Conservation (phyloP, 1,139 yeast species). For the Taphrina communis region DNA sequence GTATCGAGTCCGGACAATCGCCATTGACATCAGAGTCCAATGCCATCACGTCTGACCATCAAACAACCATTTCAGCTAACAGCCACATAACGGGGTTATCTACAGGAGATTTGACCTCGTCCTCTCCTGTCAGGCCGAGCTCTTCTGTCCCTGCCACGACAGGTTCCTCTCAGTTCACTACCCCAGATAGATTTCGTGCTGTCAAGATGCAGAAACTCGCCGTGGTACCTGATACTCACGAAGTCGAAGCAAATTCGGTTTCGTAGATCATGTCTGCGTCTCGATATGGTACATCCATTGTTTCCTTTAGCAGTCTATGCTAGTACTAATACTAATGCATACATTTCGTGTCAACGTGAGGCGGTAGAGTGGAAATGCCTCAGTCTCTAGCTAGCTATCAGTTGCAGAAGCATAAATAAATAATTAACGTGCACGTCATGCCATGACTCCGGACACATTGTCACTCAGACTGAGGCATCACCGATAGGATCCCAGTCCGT, state of each 20-base stretch:
- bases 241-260: not conserved
- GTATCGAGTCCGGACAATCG: not conserved
- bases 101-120: not conserved
- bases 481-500: constrained; percentile 47
- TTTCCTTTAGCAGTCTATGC: too few relatives aligned
- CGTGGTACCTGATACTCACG: not conserved
- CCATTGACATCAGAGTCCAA: not conserved
- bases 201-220: not conserved
- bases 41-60: not conserved
- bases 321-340: too few relatives aligned
- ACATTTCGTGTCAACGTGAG: too few relatives aligned
- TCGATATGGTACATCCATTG: too few relatives aligned
- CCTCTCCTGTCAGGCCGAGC: not conserved
- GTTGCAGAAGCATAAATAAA: too few relatives aligned
- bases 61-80: not conserved
- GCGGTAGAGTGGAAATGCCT: too few relatives aligned
- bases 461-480: constrained; percentile 7
- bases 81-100: not conserved
- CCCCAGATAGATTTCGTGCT: constrained; percentile 5
- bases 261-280: not conserved
- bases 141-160: not conserved
- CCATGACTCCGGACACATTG: not conserved
- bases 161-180: not conserved
- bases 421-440: not conserved
- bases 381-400: too few relatives aligned